phyloP scores from a whole-genome alignment of 176 grass and related monocot genomes.

The Triticum urartu region DNA sequence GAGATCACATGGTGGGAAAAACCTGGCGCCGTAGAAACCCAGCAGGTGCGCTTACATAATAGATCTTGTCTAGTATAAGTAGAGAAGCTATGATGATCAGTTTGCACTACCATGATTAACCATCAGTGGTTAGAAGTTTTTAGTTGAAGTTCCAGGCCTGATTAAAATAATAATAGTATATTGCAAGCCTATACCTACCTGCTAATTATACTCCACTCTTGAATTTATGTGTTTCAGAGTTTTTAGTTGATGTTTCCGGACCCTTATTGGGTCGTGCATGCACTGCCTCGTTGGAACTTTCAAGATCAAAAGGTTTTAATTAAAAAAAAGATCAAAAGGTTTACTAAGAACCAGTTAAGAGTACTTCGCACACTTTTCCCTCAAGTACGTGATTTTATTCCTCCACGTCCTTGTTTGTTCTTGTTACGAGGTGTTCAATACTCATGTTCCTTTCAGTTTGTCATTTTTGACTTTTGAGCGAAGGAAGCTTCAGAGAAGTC shows the following conservation, averaged over 20 bases:
- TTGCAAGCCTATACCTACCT: neutral
- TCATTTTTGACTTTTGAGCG: slow-evolving; percentile 10
- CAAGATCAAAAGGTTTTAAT: too few species aligned
- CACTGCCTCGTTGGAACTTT: too few species aligned
- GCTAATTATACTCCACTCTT: neutral
- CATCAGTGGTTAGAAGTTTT: neutral
- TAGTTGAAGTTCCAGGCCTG: neutral
- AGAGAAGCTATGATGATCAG: neutral
- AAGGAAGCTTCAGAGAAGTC: slow-evolving; percentile 40
- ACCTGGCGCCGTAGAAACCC: neutral
- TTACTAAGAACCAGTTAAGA: slow-evolving; percentile 10
- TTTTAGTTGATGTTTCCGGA: neutral
- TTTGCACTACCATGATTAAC: slow-evolving; percentile 13
- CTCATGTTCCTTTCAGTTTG: slow-evolving; percentile 16
- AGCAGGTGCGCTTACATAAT: slow-evolving; percentile 16
- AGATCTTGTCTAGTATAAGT: neutral
- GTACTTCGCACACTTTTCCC: slow-evolving; percentile 23
- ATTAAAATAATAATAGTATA: neutral
- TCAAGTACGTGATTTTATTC: slow-evolving; percentile 39
- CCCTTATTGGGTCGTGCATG: too few species aligned
- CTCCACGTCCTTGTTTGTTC: slow-evolving; percentile 34
- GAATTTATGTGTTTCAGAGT: neutral
- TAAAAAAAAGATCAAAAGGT: neutral
- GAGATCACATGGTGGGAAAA: slow-evolving; percentile 19
- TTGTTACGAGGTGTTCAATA: slow-evolving; percentile 15